Evolutionary conservation across 768 basidiomycete genomes (phyloP), one percentile per base, ranked within the genome.

Genomic region (Brasilioporus rufonigricans): DNA sequence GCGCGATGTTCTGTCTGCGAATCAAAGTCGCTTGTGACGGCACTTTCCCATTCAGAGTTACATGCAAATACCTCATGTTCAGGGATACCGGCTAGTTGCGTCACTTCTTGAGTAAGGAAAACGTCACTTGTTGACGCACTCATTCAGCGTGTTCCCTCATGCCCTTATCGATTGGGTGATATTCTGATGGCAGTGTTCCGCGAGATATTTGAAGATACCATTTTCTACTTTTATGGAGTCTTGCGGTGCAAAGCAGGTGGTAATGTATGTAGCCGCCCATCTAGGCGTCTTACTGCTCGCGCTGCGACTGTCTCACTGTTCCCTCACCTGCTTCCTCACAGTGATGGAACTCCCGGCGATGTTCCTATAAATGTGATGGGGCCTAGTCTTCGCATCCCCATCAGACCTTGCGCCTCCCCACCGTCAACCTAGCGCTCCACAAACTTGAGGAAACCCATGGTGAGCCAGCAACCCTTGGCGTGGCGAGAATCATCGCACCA

Each of bases 361-460:
- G 32, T 13, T 52, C 40, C 26, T 63, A 66, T 66, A 66, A 66
- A 65, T 59, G 43, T 45, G 24, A 45, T 13, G 23, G 3, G 18
- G 27, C 32, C 7, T 18, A 23, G n/a, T 11, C 23, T 40, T 40
- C 23, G 23, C 31, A 19, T 29, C 23, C n/a, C n/a, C 56, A 61
- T 26, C 32, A 53, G 12, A 35, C 43, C 23, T 21, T 47, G 26
- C 47, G 31, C 27, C 56, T 41, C 46, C 55, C 46, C 23, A 41
- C 39, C 36, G 6, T 26, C 14, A 21, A 18, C 29, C 24, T 23
- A 46, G 54, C 49, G 29, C 44, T 16, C 35, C 35, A 47, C 55
- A 3, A 24, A 38, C 29, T 23, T 24, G 41, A 45, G 26, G 21
- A 52, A 46, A 47, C 31, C 39, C 29, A 55, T 43, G 29, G 65